Percentiles rank a stretch among this genome's conserved stretches.
These are phyloP conservation scores for Volvox carteri DNA, from an alignment of 163 green algal species.

Conservation along the genomic window DNA sequence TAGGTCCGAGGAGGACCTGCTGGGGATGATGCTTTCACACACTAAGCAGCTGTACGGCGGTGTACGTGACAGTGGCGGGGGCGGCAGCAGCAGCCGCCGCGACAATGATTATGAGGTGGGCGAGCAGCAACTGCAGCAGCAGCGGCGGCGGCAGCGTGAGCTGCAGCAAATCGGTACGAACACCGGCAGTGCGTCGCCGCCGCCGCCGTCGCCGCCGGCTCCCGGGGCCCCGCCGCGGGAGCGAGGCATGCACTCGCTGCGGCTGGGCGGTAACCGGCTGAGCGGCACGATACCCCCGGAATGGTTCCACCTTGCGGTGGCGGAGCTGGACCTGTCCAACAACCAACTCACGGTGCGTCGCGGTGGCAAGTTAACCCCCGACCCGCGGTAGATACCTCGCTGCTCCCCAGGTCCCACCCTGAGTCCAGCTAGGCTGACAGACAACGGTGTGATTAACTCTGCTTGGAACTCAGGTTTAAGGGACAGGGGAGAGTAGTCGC, in stretches of 20 bases:
- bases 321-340: conserved; percentile 45
- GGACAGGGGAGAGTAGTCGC: too few species aligned
- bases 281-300: neutral
- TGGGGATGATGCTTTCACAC: neutral
- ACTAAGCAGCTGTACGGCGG: neutral
- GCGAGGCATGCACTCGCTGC: conserved; percentile 43
- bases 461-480: too few species aligned
- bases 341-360: conserved; percentile 42
- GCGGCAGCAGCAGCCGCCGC: neutral
- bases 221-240: neutral
- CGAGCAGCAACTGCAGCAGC: neutral
- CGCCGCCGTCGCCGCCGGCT: conserved; percentile 39
- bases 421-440: too few species aligned
- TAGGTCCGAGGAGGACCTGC: neutral
- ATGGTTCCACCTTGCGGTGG: conserved; percentile 31
- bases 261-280: conserved; percentile 36
- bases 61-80: neutral
- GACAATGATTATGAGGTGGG: neutral
- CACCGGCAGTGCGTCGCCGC: neutral
- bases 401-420: too few species aligned
- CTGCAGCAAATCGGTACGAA: conserved; percentile 38
- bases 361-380: too few species aligned
- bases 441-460: too few species aligned
- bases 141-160: neutral
- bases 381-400: too few species aligned